Conservation (phyloP, 2,329 filamentous ascomycete species). For the Colletotrichum sublineola region DNA sequence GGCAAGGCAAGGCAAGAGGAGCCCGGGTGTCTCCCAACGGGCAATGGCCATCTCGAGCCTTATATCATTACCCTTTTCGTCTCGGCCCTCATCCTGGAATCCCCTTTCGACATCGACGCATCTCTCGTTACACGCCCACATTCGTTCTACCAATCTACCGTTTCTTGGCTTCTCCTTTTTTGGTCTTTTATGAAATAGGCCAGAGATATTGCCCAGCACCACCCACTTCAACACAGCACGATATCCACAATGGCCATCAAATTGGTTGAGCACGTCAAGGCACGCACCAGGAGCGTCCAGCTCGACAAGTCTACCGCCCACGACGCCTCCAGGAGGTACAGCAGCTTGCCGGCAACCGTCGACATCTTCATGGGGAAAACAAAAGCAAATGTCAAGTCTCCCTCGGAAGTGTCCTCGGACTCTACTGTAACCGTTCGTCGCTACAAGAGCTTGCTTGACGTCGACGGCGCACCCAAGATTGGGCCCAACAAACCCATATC, state of each 20-base stretch:
- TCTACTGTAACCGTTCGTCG: slow-evolving; percentile 47
- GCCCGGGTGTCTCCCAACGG: background rate
- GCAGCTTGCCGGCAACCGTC: slow-evolving; percentile 46
- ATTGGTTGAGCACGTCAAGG: slow-evolving; percentile 58
- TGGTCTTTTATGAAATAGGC: slow-evolving; percentile 51
- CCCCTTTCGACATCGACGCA: slow-evolving; percentile 45
- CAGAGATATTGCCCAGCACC: slow-evolving; percentile 48
- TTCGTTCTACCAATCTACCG: slow-evolving; percentile 60
- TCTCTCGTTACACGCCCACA: slow-evolving; percentile 51
- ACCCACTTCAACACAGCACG: slow-evolving; percentile 45
- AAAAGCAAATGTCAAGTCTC: slow-evolving; percentile 33
- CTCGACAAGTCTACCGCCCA: slow-evolving; percentile 53
- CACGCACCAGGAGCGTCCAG: slow-evolving; percentile 64
- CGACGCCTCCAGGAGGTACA: slow-evolving; percentile 48
- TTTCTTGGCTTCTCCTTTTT: slow-evolving; percentile 59
- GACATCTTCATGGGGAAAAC: slow-evolving; percentile 24
- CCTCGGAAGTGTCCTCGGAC: slow-evolving; percentile 28
- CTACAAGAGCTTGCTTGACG: slow-evolving; percentile 68
- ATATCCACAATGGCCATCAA: slow-evolving; percentile 57
- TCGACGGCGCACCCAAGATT: slow-evolving; percentile 63
- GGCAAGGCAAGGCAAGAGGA: slow-evolving; percentile 43
- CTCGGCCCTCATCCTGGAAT: slow-evolving; percentile 46
- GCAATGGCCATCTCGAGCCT: background rate
- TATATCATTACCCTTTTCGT: slow-evolving; percentile 25
- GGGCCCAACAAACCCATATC: slow-evolving; percentile 58